Evolutionary conservation across 1,284 basidiomycete genomes (phyloP).

Genomic region (Ustilago crameri): DNA sequence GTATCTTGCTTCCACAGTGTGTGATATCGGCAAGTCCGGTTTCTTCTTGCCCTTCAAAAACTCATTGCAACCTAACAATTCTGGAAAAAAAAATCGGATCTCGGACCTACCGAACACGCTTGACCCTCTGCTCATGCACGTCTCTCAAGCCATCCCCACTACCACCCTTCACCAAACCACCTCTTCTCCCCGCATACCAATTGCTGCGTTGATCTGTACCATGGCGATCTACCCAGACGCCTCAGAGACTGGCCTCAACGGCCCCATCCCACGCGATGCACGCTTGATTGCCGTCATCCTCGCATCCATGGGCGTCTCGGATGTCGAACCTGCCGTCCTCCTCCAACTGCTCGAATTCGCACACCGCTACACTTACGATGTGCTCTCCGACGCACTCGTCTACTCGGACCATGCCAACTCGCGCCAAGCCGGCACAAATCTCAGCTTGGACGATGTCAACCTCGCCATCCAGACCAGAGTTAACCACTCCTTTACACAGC

Average conservation of each 20-base stretch:
- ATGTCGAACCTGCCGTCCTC: slow-evolving; percentile 91
- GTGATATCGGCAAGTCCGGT: no score
- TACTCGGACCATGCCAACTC: slow-evolving; percentile 87
- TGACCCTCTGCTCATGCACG: no score
- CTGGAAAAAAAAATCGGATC: no score
- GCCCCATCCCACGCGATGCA: slow-evolving; percentile 79
- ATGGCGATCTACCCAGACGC: neutral
- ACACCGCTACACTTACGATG: slow-evolving; percentile 90
- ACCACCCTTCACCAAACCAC: no score
- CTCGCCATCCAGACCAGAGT: slow-evolving; percentile 91
- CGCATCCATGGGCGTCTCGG: slow-evolving; percentile 91
- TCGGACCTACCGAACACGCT: no score
- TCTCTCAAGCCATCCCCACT: no score
- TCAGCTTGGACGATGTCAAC: slow-evolving; percentile 87
- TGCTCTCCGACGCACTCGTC: slow-evolving; percentile 87
- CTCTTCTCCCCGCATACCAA: no score
- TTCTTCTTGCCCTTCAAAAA: no score
- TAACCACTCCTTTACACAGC: slow-evolving; percentile 91
- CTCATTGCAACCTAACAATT: no score
- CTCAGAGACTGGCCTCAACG: slow-evolving; percentile 32
- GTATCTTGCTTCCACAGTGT: no score
- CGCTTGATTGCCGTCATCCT: slow-evolving; percentile 90
- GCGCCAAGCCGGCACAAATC: slow-evolving; percentile 41
- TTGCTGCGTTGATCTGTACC: neutral
- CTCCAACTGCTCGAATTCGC: slow-evolving; percentile 96